Percentiles rank a stretch among this genome's conserved stretches.
Evolutionary conservation across 768 basidiomycete genomes (phyloP).

Genomic region (Termitomyces sp.): DNA sequence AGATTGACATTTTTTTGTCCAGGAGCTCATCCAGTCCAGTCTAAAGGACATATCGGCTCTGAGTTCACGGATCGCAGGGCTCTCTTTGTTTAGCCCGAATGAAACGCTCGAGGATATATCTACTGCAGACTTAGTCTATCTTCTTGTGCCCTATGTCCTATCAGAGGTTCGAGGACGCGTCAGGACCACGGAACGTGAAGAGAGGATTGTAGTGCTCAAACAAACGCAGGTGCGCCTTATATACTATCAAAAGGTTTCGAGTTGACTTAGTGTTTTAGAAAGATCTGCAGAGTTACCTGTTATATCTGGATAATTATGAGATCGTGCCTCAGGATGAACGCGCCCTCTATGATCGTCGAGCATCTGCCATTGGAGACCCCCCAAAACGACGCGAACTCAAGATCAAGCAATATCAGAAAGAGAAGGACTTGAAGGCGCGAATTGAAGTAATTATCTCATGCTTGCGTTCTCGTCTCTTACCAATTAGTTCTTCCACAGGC

Average conservation of each 20-base stretch:
- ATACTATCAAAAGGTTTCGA: slow-evolving; percentile 8
- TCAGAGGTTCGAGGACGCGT: slow-evolving; percentile 65
- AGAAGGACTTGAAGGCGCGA: slow-evolving; percentile 70
- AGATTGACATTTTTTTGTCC: background rate
- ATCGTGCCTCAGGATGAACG: slow-evolving; percentile 62
- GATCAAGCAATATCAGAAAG: slow-evolving; percentile 85
- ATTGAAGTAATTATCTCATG: slow-evolving; percentile 52
- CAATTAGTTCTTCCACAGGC: slow-evolving; percentile 28
- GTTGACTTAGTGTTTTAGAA: slow-evolving; percentile 32
- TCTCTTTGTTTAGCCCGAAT: slow-evolving; percentile 81
- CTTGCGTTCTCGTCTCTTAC: background rate
- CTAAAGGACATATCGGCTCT: slow-evolving; percentile 54
- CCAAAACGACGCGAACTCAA: slow-evolving; percentile 78
- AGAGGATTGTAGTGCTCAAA: slow-evolving; percentile 53
- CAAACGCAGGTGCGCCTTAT: slow-evolving; percentile 52
- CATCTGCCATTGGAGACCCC: slow-evolving; percentile 54
- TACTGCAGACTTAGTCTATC: slow-evolving; percentile 70
- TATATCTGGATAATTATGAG: slow-evolving; percentile 57
- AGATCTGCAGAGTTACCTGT: slow-evolving; percentile 43
- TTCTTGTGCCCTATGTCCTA: slow-evolving; percentile 65
- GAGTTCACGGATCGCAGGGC: slow-evolving; percentile 46
- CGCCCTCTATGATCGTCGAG: slow-evolving; percentile 45
- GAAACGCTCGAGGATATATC: slow-evolving; percentile 81
- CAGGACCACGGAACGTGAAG: slow-evolving; percentile 49
- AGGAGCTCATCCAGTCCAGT: slow-evolving; percentile 60